These are phyloP conservation scores for Adenanthera pavonina DNA, from an alignment of 306 rosid species.

Conservation along the genomic window DNA sequence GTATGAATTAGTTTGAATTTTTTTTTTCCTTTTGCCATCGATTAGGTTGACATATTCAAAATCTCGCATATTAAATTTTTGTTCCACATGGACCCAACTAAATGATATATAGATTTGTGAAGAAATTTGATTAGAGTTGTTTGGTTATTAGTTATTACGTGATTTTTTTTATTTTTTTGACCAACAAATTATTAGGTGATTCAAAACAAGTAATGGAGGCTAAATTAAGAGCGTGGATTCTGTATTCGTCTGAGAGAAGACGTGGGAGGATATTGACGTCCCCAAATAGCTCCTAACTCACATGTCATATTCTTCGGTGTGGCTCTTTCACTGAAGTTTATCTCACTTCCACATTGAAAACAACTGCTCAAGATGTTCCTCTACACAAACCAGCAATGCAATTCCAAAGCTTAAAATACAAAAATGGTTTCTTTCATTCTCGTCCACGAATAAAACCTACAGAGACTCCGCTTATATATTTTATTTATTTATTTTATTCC, in stretches of 20 bases:
- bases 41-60: too few species aligned
- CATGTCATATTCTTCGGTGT: too few species aligned
- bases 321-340: neutral
- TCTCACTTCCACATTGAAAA: conserved; percentile 47
- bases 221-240: conserved; percentile 38
- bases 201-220: too few species aligned
- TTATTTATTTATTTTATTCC: neutral
- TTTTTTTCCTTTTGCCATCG: too few species aligned
- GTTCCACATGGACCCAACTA: too few species aligned
- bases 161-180: too few species aligned
- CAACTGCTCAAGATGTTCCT: conserved; percentile 48
- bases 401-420: conserved; percentile 43
- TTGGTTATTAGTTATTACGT: too few species aligned
- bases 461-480: neutral
- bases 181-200: too few species aligned
- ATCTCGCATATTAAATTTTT: too few species aligned
- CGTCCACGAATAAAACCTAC: neutral
- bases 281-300: conserved; percentile 39
- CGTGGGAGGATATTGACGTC: conserved; percentile 51
- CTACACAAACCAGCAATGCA: conserved; percentile 1
- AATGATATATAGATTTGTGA: too few species aligned
- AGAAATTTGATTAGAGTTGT: too few species aligned
- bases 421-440: neutral
- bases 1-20: too few species aligned
- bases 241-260: conserved; percentile 44